Conservation (phyloP, 2,329 filamentous ascomycete genomes). For the Cryphonectria carpinicola region DNA sequence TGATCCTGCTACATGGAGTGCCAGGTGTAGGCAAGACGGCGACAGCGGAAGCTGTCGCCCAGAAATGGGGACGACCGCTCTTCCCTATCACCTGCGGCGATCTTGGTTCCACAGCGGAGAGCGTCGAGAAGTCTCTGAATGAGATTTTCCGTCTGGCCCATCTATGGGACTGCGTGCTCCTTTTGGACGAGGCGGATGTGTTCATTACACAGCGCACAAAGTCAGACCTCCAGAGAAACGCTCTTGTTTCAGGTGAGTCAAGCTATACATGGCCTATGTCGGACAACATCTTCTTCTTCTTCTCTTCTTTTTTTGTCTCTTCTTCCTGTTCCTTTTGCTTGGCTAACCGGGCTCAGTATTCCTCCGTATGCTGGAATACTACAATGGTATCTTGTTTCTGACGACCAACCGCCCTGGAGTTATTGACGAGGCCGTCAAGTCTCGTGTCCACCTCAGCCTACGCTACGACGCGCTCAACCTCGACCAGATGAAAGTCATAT, state of each 20-base stretch:
- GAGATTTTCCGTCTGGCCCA: slow-evolving; percentile 36
- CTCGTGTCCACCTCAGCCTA: slow-evolving; percentile 37
- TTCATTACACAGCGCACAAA: slow-evolving; percentile 40
- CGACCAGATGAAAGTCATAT: slow-evolving; percentile 24
- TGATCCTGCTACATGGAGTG: slow-evolving; percentile 42
- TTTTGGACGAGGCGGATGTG: slow-evolving; percentile 47
- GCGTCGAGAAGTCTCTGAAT: slow-evolving; percentile 36
- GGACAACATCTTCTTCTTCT: neutral
- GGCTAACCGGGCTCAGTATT: neutral
- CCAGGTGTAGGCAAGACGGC: slow-evolving; percentile 45
- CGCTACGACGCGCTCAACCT: slow-evolving; percentile 35
- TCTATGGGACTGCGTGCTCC: slow-evolving; percentile 45
- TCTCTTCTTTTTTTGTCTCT: too few species aligned
- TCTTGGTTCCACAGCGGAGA: slow-evolving; percentile 34
- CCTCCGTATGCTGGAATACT: slow-evolving; percentile 33
- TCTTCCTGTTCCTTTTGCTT: neutral
- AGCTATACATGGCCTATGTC: neutral
- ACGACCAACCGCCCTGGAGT: slow-evolving; percentile 41
- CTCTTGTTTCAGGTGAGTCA: slow-evolving; percentile 8
- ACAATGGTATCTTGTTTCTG: slow-evolving; percentile 41
- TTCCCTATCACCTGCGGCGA: slow-evolving; percentile 37
- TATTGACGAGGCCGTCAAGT: slow-evolving; percentile 35
- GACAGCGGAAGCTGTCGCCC: slow-evolving; percentile 44
- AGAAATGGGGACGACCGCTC: slow-evolving; percentile 38
- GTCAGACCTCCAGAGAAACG: slow-evolving; percentile 31